phyloP scores from a whole-genome alignment of 345 rosid genomes.

The Arabidopsis arenosa region DNA sequence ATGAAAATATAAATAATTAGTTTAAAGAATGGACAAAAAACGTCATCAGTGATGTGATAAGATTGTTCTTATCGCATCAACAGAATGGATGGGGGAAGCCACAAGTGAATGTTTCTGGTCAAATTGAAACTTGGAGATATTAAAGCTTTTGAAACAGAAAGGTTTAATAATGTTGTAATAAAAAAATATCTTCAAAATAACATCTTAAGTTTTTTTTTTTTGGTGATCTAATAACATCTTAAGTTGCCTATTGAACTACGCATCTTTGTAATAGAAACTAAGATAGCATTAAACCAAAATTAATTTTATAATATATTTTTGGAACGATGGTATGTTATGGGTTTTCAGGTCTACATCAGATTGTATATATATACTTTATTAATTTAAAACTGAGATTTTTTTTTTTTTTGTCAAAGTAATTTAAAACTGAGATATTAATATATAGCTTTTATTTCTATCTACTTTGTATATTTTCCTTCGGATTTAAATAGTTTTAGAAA shows the following conservation, averaged over 20 bases:
- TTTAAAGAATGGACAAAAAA: constrained; percentile 26
- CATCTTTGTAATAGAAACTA: constrained; percentile 30
- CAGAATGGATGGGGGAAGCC: constrained; percentile 22
- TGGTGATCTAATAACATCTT: too few species aligned
- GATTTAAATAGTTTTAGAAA: background rate
- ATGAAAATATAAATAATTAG: background rate
- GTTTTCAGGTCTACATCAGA: constrained; percentile 33
- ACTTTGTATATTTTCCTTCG: constrained; percentile 2
- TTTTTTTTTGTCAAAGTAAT: too few species aligned
- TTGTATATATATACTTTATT: background rate
- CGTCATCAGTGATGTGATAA: constrained; percentile 35
- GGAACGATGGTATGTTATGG: background rate
- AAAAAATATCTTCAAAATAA: constrained; percentile 11
- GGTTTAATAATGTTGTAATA: background rate
- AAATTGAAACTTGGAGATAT: constrained; percentile 26
- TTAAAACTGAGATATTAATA: constrained; percentile 16
- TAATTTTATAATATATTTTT: background rate
- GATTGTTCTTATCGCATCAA: constrained; percentile 32
- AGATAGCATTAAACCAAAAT: constrained; percentile 17
- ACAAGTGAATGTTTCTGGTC: constrained; percentile 35
- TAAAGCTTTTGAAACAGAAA: constrained; percentile 28
- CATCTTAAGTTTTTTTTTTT: too few species aligned
- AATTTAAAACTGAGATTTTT: too few species aligned
- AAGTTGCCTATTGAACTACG: constrained; percentile 19
- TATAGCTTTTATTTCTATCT: constrained; percentile 10